These are phyloP conservation scores for Parathielavia appendiculata DNA, from an alignment of 495 filamentous ascomycete species.

Conservation along the genomic window DNA sequence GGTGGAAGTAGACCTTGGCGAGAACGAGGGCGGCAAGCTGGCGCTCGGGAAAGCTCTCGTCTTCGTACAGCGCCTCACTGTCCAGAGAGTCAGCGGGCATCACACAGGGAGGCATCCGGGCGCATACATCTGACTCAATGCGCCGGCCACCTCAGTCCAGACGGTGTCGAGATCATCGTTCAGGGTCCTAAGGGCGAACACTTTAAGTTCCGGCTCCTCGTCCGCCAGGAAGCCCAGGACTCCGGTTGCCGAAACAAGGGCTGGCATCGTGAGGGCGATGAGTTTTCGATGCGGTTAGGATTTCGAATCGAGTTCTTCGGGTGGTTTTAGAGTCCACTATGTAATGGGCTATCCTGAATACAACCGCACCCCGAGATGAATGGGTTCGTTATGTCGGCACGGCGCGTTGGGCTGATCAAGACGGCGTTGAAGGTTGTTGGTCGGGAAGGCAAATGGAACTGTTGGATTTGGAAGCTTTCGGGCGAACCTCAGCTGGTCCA, in stretches of 20 bases:
- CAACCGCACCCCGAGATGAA: not conserved
- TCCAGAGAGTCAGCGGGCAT: constrained; percentile 4
- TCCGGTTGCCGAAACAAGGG: constrained; percentile 87
- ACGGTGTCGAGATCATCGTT: constrained; percentile 93
- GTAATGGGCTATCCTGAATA: not conserved
- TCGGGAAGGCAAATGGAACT: not conserved
- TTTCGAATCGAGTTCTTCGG: not conserved
- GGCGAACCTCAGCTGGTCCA: constrained; percentile 21
- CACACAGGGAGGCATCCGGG: constrained; percentile 13
- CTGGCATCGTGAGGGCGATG: constrained; percentile 63
- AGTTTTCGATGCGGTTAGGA: not conserved
- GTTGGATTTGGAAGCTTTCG: constrained; percentile 10
- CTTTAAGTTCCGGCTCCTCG: constrained; percentile 83
- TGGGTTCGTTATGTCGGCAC: constrained; percentile 4
- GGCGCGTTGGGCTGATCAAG: constrained; percentile 12
- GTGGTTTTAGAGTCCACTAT: not conserved
- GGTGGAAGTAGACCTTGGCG: constrained; percentile 97
- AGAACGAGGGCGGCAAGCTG: constrained; percentile 91
- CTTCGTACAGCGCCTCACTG: constrained; percentile 96
- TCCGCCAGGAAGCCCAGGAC: constrained; percentile 94
- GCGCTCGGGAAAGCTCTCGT: constrained; percentile 88
- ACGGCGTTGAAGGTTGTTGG: constrained; percentile 4
- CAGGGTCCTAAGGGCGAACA: constrained; percentile 88
- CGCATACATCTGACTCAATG: constrained; percentile 87
- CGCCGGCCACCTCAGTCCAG: constrained; percentile 93